These are phyloP conservation scores for Gossypium rotundifolium DNA, from an alignment of 345 rosid species.

Conservation along the genomic window DNA sequence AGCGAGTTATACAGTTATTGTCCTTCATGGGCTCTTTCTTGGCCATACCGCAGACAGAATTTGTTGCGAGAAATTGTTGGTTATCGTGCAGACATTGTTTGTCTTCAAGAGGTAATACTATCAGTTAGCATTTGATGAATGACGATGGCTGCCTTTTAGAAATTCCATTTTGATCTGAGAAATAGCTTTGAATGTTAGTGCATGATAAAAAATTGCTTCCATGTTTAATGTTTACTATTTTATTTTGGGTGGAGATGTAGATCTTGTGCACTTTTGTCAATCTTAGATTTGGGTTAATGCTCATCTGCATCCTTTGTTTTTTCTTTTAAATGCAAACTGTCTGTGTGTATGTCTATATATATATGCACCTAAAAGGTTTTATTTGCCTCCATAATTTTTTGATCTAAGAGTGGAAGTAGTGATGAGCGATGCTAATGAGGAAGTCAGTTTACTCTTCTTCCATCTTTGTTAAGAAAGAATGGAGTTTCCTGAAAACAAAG, in stretches of 20 bases:
- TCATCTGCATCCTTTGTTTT: not conserved
- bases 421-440: not conserved
- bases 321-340: not conserved
- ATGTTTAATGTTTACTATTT: not conserved
- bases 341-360: not conserved
- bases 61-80: slow-evolving; percentile 83
- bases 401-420: not conserved
- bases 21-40: slow-evolving; percentile 97
- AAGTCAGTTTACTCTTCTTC: not conserved
- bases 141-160: not conserved
- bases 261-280: not conserved
- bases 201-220: not conserved
- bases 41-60: slow-evolving; percentile 96
- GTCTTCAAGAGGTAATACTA: slow-evolving; percentile 78
- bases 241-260: not conserved
- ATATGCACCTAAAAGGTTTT: not conserved
- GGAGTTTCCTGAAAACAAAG: not conserved
- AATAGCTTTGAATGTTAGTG: not conserved
- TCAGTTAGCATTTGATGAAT: not conserved
- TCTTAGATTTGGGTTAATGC: not conserved
- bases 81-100: slow-evolving; percentile 90
- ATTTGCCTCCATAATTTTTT: not conserved
- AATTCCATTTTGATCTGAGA: not conserved
- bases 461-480: not conserved
- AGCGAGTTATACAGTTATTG: slow-evolving; percentile 84